Base-by-base conservation (phyloP, 176 grass and related monocot genomes). In the Carex scoparia region DNA sequence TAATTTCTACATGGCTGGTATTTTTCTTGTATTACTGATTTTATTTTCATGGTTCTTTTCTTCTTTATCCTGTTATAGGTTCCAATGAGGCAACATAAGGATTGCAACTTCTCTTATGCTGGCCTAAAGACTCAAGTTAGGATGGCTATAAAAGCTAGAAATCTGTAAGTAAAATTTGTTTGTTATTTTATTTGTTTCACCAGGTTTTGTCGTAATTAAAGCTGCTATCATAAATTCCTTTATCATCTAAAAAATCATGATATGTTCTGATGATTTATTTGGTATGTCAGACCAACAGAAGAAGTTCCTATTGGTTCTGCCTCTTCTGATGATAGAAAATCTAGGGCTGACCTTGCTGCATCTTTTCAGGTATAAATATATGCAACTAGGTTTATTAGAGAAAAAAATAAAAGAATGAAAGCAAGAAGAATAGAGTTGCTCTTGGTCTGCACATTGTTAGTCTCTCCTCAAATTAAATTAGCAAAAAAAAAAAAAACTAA, bases 41-140 rank as follows among this genome's bases (percentile, higher is more conserved):
- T 42, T 64, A 31, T 83, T 74, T 42, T 65, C 19, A 33, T 73
- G 9, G 18, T 72, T 61, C 2, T 55, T 73, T 76, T 76, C 19
- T 7, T 77, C 32, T 28, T 78, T 85, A 1, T 77, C 32, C 64
- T 84, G 62, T 70, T 86, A 38, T 62, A 98, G 95, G 89, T 98
- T 89, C 91, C 95, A 27, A 98, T 98, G 95, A 78, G 89, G 76
- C 95, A 95, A 75, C 91, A 98, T 65, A 98, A 98, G 88, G 93
- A 98, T 87, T 98, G 95, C 87, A 98, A 98, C 87, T 98, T 98
- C 73, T 98, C 95, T 61, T 98, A 98, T 94, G 95, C 95, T 84
- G 95, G 95, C 68, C 85, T 98, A 75, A 95, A 98, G 91, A 95
- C 95, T 86, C 95, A 98, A 98, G 91, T 98, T 84, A 89, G 93